phyloP scores from a whole-genome alignment of 192 early-diverging fungal species.

The Powellomyces hirtus region DNA sequence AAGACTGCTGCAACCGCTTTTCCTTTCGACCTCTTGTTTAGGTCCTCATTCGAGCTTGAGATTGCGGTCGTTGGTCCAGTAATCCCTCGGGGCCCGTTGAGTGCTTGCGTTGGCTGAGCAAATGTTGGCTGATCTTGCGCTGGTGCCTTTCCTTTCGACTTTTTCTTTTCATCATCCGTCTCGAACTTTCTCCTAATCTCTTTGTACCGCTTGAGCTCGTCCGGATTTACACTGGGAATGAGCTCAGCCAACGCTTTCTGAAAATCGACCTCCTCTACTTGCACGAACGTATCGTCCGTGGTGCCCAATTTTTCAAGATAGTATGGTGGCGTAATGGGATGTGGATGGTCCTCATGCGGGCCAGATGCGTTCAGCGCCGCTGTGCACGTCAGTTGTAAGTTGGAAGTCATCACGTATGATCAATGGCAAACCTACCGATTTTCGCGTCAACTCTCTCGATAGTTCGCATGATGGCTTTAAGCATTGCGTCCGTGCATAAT shows the following conservation, averaged over 20 bases:
- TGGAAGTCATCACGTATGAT: background rate
- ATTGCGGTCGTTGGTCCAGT: too few species aligned
- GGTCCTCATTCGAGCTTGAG: too few species aligned
- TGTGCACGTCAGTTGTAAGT: background rate
- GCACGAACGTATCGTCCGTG: conserved; percentile 67
- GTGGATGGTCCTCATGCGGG: conserved; percentile 15
- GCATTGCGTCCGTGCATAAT: conserved; percentile 93
- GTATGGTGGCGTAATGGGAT: conserved; percentile 83
- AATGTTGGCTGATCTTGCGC: too few species aligned
- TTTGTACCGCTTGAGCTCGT: conserved; percentile 85
- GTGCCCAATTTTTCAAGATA: conserved; percentile 81
- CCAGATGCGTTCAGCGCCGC: conserved; percentile 29
- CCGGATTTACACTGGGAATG: conserved; percentile 81
- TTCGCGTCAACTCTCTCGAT: conserved; percentile 68
- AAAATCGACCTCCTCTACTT: conserved; percentile 84
- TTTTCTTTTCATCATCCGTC: conserved; percentile 6
- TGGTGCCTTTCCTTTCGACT: background rate
- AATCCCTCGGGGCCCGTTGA: too few species aligned
- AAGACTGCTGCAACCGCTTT: too few species aligned
- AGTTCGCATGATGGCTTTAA: conserved; percentile 92
- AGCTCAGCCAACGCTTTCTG: conserved; percentile 76
- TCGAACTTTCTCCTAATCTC: conserved; percentile 82
- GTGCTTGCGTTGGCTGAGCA: too few species aligned
- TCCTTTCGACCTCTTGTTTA: too few species aligned
- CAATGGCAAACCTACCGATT: conserved; percentile 38